Conservation (phyloP, 768 basidiomycete species). For the Coprinopsis sp. region DNA sequence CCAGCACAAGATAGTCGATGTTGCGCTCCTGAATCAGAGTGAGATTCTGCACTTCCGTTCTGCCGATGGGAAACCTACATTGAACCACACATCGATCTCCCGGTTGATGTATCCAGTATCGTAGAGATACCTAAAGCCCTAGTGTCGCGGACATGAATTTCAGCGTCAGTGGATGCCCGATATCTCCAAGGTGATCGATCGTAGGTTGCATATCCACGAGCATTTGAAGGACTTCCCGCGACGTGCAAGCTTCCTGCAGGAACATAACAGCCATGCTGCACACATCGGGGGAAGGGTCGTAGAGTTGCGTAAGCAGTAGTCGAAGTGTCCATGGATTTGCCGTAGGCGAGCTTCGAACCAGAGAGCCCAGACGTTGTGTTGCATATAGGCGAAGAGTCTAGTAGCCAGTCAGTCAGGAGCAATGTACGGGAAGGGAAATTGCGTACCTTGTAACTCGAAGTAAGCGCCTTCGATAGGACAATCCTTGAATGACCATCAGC, state of each 20-base stretch:
- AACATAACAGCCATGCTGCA: constrained; percentile 86
- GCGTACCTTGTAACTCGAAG: constrained; percentile 82
- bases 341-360: constrained; percentile 61
- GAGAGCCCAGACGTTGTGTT: constrained; percentile 77
- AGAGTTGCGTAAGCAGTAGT: constrained; percentile 90
- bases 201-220: constrained; percentile 95
- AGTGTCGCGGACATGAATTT: constrained; percentile 95
- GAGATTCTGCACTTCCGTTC: neutral
- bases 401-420: neutral
- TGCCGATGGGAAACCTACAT: constrained; percentile 47
- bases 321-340: constrained; percentile 87
- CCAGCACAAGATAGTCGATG: constrained; percentile 86
- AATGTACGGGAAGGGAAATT: neutral
- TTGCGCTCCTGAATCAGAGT: constrained; percentile 75
- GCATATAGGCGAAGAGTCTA: constrained; percentile 88
- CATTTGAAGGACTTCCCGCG: constrained; percentile 75
- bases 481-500: constrained; percentile 94
- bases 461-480: constrained; percentile 89
- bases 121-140: constrained; percentile 89
- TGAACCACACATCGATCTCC: constrained; percentile 96
- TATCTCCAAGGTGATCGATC: constrained; percentile 91
- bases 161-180: constrained; percentile 82
- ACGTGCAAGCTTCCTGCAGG: constrained; percentile 86
- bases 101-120: constrained; percentile 90
- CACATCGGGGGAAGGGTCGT: constrained; percentile 88